Conservation (phyloP, 2,329 filamentous ascomycete species). For the Diaporthe citrichinensis region DNA sequence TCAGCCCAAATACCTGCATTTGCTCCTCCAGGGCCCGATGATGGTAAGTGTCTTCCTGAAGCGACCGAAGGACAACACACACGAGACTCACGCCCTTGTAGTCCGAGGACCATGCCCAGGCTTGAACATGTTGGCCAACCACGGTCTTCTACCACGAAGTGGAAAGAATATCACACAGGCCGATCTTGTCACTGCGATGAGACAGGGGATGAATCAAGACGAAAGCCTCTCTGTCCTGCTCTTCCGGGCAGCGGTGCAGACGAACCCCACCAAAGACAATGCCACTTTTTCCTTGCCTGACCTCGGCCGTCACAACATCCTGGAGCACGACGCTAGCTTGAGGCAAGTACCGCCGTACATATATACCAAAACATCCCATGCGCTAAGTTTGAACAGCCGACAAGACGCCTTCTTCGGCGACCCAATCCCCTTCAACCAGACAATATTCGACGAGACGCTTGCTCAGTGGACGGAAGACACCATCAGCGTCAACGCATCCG, state of each 20-base stretch:
- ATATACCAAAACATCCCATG: not conserved
- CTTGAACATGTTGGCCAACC: conserved; percentile 37
- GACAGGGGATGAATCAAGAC: conserved; percentile 34
- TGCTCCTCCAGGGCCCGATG: conserved; percentile 30
- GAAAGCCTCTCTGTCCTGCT: conserved; percentile 26
- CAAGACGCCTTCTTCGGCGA: conserved; percentile 64
- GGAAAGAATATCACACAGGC: conserved; percentile 37
- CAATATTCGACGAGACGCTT: conserved; percentile 54
- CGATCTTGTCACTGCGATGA: conserved; percentile 29
- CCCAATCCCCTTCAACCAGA: conserved; percentile 65
- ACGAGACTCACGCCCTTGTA: not conserved
- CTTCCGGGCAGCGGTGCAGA: conserved; percentile 27
- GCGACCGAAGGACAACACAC: not conserved
- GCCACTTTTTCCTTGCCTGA: conserved; percentile 43
- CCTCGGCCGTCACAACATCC: conserved; percentile 60
- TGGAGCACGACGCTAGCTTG: conserved; percentile 64
- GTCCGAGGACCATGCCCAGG: conserved; percentile 35
- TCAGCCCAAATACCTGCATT: conserved; percentile 27
- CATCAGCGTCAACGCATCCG: conserved; percentile 35
- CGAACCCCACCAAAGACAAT: conserved; percentile 32
- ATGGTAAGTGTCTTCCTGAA: not conserved
- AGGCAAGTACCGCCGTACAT: conserved; percentile 50
- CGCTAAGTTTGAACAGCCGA: conserved; percentile 51
- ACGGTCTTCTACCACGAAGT: conserved; percentile 34
- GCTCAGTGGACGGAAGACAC: conserved; percentile 34